Evolutionary conservation across 2,329 filamentous ascomycete species (phyloP).

Genomic region (Colletotrichum scovillei): DNA sequence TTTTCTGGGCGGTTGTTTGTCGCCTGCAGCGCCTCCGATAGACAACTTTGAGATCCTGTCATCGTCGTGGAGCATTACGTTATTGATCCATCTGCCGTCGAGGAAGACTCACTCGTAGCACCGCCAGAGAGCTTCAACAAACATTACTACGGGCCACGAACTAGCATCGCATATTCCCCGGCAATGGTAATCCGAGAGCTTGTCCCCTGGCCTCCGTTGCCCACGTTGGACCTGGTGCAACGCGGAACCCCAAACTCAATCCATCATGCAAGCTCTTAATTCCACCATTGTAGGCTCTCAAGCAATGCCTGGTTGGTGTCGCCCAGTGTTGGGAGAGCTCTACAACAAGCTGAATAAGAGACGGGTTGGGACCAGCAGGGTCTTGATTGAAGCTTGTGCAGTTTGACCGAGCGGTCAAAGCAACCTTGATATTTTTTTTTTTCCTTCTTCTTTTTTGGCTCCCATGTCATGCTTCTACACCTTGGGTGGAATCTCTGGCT

Average conservation of each 20-base stretch:
- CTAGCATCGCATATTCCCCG: neutral
- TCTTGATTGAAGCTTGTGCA: constrained; percentile 3
- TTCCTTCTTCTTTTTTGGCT: neutral
- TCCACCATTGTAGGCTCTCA: neutral
- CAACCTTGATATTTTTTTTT: constrained; percentile 9
- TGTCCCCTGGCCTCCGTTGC: neutral
- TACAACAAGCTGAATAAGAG: neutral
- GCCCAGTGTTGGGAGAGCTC: neutral
- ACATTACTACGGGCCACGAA: neutral
- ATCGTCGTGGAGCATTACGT: neutral
- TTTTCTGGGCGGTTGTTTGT: neutral
- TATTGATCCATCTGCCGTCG: neutral
- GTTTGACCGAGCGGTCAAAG: constrained; percentile 15
- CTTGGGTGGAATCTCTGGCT: constrained; percentile 24
- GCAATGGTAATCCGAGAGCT: constrained; percentile 10
- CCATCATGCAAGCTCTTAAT: neutral
- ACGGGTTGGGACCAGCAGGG: neutral
- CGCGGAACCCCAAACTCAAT: constrained; percentile 12
- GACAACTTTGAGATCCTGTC: neutral
- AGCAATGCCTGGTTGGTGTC: neutral
- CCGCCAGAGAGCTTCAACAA: neutral
- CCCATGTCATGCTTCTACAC: constrained; percentile 1
- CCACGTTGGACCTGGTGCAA: constrained; percentile 9
- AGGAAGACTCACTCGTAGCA: neutral
- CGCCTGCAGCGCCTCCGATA: neutral